Percentiles rank a stretch among this genome's conserved stretches.
phyloP scores from a whole-genome alignment of 1,284 basidiomycete species.

The Tylopilus orsonianus region DNA sequence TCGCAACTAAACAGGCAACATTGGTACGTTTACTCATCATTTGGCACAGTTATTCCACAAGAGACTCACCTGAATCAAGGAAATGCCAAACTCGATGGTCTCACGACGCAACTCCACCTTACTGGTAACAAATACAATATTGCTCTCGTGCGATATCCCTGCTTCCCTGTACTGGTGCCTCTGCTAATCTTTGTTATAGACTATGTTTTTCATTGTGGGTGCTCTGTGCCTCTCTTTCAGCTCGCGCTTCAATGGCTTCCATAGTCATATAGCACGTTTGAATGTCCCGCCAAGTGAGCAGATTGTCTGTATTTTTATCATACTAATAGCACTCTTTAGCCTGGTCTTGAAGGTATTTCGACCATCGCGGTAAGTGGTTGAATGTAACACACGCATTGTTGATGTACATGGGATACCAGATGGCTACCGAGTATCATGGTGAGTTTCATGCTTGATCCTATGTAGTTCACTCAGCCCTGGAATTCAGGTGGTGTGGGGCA shows the following conservation, averaged over 20 bases:
- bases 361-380: conserved; percentile 43
- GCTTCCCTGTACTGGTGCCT: neutral
- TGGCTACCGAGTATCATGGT: conserved; percentile 48
- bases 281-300: conserved; percentile 37
- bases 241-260: neutral
- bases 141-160: conserved; percentile 47
- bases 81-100: conserved; percentile 65
- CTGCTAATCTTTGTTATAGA: conserved; percentile 46
- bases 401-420: conserved; percentile 13
- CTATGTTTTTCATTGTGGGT: conserved; percentile 68
- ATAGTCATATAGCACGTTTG: conserved; percentile 25
- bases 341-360: conserved; percentile 50
- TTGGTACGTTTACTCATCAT: conserved; percentile 39
- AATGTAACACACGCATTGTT: conserved; percentile 1
- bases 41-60: neutral
- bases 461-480: neutral
- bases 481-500: conserved; percentile 47
- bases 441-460: conserved; percentile 7
- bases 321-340: conserved; percentile 27
- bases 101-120: conserved; percentile 51
- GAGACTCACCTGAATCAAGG: conserved; percentile 37
- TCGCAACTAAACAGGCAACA: conserved; percentile 45
- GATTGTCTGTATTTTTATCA: neutral
- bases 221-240: neutral
- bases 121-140: conserved; percentile 64